Evolutionary conservation across 2,329 filamentous ascomycete species (phyloP).

Genomic region (Aspergillus sp.): DNA sequence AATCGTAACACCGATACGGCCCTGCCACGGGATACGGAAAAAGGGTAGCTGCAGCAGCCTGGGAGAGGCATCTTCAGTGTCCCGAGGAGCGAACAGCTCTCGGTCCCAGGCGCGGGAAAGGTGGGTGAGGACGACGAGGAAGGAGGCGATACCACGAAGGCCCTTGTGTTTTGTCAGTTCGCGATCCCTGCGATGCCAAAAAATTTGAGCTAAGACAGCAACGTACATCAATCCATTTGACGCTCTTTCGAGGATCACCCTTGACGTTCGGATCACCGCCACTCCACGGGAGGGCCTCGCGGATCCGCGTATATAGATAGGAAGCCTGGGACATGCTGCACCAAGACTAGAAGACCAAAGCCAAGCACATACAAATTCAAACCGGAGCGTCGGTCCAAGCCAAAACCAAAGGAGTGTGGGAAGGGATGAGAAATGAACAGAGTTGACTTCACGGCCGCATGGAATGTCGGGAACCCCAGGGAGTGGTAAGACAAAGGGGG

Average conservation of each 20-base stretch:
- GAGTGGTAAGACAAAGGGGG: neutral
- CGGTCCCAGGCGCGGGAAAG: conserved; percentile 58
- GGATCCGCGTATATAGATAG: conserved; percentile 25
- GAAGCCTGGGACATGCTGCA: conserved; percentile 23
- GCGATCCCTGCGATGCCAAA: neutral
- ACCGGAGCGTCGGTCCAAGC: neutral
- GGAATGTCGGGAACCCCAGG: neutral
- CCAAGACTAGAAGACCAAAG: conserved; percentile 3
- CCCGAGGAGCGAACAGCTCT: conserved; percentile 55
- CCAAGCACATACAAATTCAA: conserved; percentile 11
- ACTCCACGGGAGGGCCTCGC: conserved; percentile 30
- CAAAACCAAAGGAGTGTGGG: conserved; percentile 11
- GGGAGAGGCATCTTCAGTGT: conserved; percentile 47
- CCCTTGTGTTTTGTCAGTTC: conserved; percentile 44
- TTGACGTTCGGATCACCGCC: conserved; percentile 30
- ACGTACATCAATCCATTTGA: conserved; percentile 66
- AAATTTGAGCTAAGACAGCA: conserved; percentile 1
- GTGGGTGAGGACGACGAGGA: conserved; percentile 59
- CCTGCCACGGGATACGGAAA: conserved; percentile 61
- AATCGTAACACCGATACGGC: conserved; percentile 59
- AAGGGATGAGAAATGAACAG: conserved; percentile 2
- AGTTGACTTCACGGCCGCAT: conserved; percentile 4
- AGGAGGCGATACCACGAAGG: conserved; percentile 58
- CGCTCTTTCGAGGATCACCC: conserved; percentile 44
- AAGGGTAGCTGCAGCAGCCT: conserved; percentile 57